Base-by-base conservation (phyloP, 495 filamentous ascomycete genomes). In the Neurospora sp. region DNA sequence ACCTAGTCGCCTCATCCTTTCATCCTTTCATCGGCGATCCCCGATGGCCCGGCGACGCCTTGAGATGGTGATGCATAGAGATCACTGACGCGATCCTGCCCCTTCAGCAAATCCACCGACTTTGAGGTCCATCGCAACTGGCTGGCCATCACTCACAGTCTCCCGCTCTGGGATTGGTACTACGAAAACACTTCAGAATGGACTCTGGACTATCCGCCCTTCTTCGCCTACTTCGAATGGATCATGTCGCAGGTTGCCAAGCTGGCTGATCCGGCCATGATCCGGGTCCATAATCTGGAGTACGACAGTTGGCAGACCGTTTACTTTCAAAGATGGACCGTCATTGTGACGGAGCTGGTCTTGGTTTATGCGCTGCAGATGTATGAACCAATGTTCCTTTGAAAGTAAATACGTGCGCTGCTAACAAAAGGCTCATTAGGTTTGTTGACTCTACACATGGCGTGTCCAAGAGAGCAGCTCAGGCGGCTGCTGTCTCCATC, bases 41-140 rank as follows among this genome's bases (percentile, higher is more conserved):
- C 40, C 35, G 22, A 68, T 45, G 12, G 4, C 38, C 17, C 27
- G 44, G 44, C 42, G 68, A 45, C 48, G 37, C 12, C 27, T 31
- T 31, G 27, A 31, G 27, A 31, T 31, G 27, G 27, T 31, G 27
- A 31, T 9, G 17, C 39, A 70, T 38, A 75, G 73, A 76, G 69
- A 35, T 1, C 22, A 35, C 53, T 65, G 53, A 65, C 53, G 35
- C 53, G 27, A 37, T 31, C 45, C 9, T 73, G 39, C 74, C 72
- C 37, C 12, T 22, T 20, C 78, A 98, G 96, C 85, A 98, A 96
- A 85, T 98, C 96, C n/a, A 98, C 95, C 74, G 96, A 99, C 80
- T 99, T 98, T 76, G 96, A 98, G 79, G 96, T 98, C 70, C 96
- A 98, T 81, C 91, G 96, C 70, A 98, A 98, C 83, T 99, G 96